Base-by-base conservation (phyloP, 148 eudicot species). In the Amaranthus hypochondriacus region DNA sequence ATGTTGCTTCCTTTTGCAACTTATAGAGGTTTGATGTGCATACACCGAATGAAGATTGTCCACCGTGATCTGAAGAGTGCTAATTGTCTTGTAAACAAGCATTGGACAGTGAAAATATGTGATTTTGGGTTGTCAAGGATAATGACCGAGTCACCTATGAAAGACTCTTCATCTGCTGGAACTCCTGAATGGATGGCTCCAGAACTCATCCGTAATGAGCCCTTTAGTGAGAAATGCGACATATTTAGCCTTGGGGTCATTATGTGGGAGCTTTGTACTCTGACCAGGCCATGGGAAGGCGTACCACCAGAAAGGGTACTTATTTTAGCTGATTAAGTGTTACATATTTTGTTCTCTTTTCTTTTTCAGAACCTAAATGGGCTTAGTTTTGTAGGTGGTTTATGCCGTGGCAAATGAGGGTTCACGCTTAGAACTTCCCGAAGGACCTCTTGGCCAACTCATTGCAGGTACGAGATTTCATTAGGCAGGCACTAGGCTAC, bases 171-270 rank as follows among this genome's bases (percentile, higher is more conserved):
- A 49, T 88, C 97, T 14, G 98, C 98, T n/a, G 98, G 98, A 57
- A 95, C 98, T 76, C 98, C 98, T 46, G 96, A 95, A 77, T 95
- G 98, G 98, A 95, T 95, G 98, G 98, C 98, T 71, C 97, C 97
- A 50, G 96, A 92, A 83, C 94, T 95, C 49, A 86, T 95, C 43
- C 93, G 98, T 51, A 92, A 89, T 43, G 98, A 95, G 79, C 88
- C 96, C 74, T 95, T 90, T 83, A 87, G 92, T 0, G 96, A 92
- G 70, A 95, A 95, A 79, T 92, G 97, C 73, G 97, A 95, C 76
- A 95, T 95, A 81, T 95, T 95, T 73, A 95, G 98, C 84, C 89
- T 95, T 12, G 98, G 98, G 57, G 97, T 95, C 42, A 92, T 95
- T 67, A 95, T 95, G 89, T 95, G 97, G 98, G 98, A 95, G 86